phyloP scores from a whole-genome alignment of 768 basidiomycete species.

The Neoboletus subvelutipes region DNA sequence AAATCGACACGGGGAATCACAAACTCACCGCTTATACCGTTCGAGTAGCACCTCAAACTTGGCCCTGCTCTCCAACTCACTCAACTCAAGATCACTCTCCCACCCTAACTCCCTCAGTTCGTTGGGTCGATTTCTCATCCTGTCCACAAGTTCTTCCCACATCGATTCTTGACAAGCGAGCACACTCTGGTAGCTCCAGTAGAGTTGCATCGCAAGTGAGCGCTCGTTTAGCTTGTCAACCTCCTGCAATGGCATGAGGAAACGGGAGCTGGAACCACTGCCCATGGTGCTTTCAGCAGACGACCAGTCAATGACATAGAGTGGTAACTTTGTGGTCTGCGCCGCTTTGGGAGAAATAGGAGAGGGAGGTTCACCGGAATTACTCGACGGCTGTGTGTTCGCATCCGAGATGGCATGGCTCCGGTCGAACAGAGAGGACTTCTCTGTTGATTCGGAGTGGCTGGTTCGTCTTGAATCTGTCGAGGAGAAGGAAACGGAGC shows the following conservation, averaged over 20 bases:
- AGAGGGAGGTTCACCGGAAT: conserved; percentile 21
- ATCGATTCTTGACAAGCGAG: conserved; percentile 70
- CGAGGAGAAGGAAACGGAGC: conserved; percentile 55
- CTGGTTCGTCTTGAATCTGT: conserved; percentile 38
- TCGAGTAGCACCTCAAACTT: conserved; percentile 62
- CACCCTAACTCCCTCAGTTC: conserved; percentile 62
- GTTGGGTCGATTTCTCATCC: conserved; percentile 54
- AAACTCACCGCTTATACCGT: conserved; percentile 51
- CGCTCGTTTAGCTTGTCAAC: conserved; percentile 52
- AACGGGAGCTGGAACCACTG: conserved; percentile 30
- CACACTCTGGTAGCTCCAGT: conserved; percentile 59
- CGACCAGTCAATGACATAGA: conserved; percentile 48
- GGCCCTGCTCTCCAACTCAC: conserved; percentile 52
- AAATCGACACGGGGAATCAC: background rate
- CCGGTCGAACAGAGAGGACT: conserved; percentile 31
- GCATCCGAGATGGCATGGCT: conserved; percentile 29
- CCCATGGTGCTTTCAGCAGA: conserved; percentile 43
- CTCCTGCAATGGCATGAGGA: conserved; percentile 42
- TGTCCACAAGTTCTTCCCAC: conserved; percentile 72
- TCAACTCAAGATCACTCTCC: conserved; percentile 65
- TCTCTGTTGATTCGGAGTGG: conserved; percentile 34
- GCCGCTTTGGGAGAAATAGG: conserved; percentile 12
- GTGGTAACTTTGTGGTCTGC: conserved; percentile 24
- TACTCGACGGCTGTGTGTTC: conserved; percentile 23
- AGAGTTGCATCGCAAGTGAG: conserved; percentile 70